phyloP scores from a whole-genome alignment of 108 stramenopile species.

The Nitzschia putrida region DNA sequence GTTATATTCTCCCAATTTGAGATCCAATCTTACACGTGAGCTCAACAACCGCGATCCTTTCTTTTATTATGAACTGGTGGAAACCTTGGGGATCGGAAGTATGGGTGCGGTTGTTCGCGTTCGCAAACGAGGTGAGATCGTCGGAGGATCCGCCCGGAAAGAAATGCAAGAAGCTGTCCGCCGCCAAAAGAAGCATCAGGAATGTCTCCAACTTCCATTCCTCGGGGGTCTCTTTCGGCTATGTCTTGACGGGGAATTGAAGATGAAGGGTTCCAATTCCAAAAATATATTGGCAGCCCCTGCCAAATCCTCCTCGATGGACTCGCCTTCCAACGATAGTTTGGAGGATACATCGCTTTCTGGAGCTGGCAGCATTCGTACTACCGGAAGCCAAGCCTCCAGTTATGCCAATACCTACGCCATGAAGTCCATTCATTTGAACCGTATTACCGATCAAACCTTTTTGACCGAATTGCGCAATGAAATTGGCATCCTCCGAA shows the following conservation, averaged over 20 bases:
- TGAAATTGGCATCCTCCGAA: slow-evolving; percentile 82
- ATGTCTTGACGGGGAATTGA: slow-evolving; percentile 26
- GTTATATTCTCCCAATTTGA: slow-evolving; percentile 9
- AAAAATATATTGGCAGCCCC: slow-evolving; percentile 15
- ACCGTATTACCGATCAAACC: slow-evolving; percentile 45
- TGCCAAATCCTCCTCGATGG: not conserved
- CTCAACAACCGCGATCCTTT: slow-evolving; percentile 40
- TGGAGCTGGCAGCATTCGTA: not conserved
- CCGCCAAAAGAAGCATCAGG: slow-evolving; percentile 23
- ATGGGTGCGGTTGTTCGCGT: slow-evolving; percentile 57
- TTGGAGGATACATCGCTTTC: not conserved
- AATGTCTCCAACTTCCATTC: slow-evolving; percentile 31
- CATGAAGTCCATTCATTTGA: slow-evolving; percentile 68
- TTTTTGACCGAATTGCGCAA: slow-evolving; percentile 58
- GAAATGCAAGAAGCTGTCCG: slow-evolving; percentile 32
- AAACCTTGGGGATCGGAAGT: slow-evolving; percentile 48
- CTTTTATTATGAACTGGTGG: slow-evolving; percentile 42
- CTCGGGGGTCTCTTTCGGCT: slow-evolving; percentile 30
- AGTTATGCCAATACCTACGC: slow-evolving; percentile 42
- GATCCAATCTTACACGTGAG: slow-evolving; percentile 33
- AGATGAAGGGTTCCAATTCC: not conserved
- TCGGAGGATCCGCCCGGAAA: slow-evolving; percentile 49
- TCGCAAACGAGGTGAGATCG: slow-evolving; percentile 24
- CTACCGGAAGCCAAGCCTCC: not conserved
- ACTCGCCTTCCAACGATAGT: not conserved